phyloP scores from a whole-genome alignment of 225 moss, liverwort and hornwort species.

The Physcomitrellopsis africana region DNA sequence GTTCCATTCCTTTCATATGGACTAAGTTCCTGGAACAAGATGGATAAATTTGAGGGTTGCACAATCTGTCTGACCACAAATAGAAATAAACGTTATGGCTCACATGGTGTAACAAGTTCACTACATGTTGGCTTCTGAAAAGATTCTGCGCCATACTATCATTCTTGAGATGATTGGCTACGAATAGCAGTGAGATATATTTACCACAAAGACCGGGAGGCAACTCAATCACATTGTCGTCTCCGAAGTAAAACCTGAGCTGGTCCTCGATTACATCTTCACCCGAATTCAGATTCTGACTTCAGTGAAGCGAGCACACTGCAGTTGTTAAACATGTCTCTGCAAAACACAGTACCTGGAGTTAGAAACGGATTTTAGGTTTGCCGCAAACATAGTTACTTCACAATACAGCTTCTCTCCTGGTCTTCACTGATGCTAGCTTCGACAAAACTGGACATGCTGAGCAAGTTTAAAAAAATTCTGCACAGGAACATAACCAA shows the following conservation, averaged over 20 bases:
- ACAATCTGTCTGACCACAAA: neutral
- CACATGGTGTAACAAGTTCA: neutral
- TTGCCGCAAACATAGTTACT: neutral
- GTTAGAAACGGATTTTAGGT: neutral
- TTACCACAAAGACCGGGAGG: constrained; percentile 63
- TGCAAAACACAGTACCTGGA: constrained; percentile 15
- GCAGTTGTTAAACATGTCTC: constrained; percentile 73
- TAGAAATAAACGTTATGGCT: neutral
- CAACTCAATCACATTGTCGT: constrained; percentile 68
- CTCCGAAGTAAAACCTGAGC: constrained; percentile 53
- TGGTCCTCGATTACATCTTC: constrained; percentile 59
- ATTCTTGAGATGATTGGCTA: too few relatives aligned
- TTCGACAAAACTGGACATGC: too few relatives aligned
- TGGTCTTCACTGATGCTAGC: too few relatives aligned
- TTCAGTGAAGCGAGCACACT: constrained; percentile 61
- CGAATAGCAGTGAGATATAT: neutral
- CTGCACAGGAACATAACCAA: too few relatives aligned
- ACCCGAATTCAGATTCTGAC: constrained; percentile 57
- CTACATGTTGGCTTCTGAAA: neutral
- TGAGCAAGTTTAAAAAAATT: too few relatives aligned
- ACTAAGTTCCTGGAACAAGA: neutral
- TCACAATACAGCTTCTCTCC: neutral
- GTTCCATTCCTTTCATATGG: too few relatives aligned
- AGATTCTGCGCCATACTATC: too few relatives aligned
- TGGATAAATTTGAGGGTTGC: neutral